Evolutionary conservation across 2,329 filamentous ascomycete genomes (phyloP), one percentile per base, ranked within the genome.

Genomic region (Diplodia corticola): DNA sequence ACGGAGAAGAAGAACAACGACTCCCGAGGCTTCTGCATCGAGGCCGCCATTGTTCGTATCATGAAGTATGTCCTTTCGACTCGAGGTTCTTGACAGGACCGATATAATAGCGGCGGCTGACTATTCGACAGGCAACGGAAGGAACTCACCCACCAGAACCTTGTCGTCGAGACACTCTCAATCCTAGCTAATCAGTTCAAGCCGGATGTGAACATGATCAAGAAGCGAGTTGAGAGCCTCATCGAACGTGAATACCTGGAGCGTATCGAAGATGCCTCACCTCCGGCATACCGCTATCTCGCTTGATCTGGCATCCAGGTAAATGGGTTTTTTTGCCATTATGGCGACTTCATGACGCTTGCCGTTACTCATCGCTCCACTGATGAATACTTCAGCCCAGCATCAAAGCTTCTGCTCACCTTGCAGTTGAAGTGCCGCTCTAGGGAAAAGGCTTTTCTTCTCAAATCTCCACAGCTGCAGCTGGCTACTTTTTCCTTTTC

Each of bases 181-280:
- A 89, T 91, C 73, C 82, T 93, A 20, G 82, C 82, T 0, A 79
- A 81, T 60, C 88, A 89, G 50, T 94, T 94, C 82, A 89, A 87
- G 73, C 91, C 91, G 0, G 90, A 93, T 66, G 84, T 93, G 40
- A 82, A 84, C 33, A 87, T 93, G 79, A 89, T 94, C 79, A 94
- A 94, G 83, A 89, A 87, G 75, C 87, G 88, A n/a, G 89, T 94
- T 67, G 91, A 93, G 75, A 88, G 88, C 69, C 80, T 94, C 59
- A 91, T 94, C 60, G 85, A 87, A 68, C 84, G 90, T 68, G 91
- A 94, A 74, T 94, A 93, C 70, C 81, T 94, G 22, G 91, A 93
- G 79, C 86, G 91, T 4, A 84, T 90, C 15, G 91, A 92, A n/a
- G 84, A 88, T 10, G 84, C 82, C 9, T 74, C 84, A 33, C 71